Evolutionary conservation across 2,329 filamentous ascomycete genomes (phyloP).

Genomic region (Fusarium decemcellulare): DNA sequence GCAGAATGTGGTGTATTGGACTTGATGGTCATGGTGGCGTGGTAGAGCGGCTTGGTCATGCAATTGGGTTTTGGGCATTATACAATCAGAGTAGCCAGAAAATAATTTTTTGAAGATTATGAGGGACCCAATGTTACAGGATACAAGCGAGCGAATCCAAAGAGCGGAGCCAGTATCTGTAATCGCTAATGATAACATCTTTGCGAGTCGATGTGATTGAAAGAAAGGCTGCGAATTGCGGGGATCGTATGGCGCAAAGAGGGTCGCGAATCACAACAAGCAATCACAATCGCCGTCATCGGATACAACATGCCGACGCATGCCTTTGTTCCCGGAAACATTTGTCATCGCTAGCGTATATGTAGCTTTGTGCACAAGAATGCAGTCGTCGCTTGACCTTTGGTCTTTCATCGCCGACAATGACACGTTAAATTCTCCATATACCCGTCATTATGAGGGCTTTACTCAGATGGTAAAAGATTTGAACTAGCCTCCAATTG

Average conservation of each 20-base stretch:
- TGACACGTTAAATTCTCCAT: too few relatives aligned
- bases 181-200: constrained; percentile 6
- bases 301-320: not conserved
- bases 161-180: constrained; percentile 7
- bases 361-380: too few relatives aligned
- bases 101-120: not conserved
- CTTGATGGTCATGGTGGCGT: not conserved
- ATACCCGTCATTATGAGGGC: too few relatives aligned
- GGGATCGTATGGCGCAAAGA: constrained; percentile 16
- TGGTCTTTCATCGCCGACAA: too few relatives aligned
- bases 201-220: constrained; percentile 7
- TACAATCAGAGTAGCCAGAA: not conserved
- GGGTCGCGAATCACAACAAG: constrained; percentile 13
- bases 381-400: too few relatives aligned
- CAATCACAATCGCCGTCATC: not conserved
- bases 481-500: too few relatives aligned
- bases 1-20: not conserved
- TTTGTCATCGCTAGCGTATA: not conserved
- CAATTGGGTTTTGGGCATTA: not conserved
- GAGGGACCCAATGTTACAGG: not conserved
- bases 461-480: too few relatives aligned
- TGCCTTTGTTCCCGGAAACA: not conserved
- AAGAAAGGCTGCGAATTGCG: constrained; percentile 4
- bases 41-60: not conserved
- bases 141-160: constrained; percentile 1